Conservation (phyloP, 2,329 filamentous ascomycete species). For the Neoscytalidium dimidiatum region DNA sequence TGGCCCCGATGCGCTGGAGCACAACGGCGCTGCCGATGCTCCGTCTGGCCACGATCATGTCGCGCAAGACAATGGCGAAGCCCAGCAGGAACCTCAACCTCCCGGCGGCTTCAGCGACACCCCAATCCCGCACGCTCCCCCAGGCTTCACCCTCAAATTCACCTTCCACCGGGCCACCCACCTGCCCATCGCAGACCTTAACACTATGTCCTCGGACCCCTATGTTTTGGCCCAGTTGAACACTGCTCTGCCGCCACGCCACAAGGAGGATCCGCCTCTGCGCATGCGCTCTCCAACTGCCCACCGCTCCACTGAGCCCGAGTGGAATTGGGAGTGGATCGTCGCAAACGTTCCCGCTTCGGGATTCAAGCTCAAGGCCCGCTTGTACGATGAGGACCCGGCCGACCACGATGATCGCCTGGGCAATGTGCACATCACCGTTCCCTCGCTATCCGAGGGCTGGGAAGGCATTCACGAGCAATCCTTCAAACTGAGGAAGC, state of each 20-base stretch:
- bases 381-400: conserved; percentile 87
- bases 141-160: conserved; percentile 83
- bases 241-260: conserved; percentile 68
- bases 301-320: conserved; percentile 69
- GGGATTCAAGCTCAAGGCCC: conserved; percentile 82
- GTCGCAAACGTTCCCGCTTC: conserved; percentile 81
- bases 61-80: neutral
- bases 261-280: conserved; percentile 83
- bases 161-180: conserved; percentile 80
- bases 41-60: neutral
- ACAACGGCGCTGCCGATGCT: conserved; percentile 1
- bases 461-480: conserved; percentile 70
- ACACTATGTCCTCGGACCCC: conserved; percentile 77
- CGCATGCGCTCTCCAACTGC: conserved; percentile 75
- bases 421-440: conserved; percentile 77
- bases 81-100: conserved; percentile 55
- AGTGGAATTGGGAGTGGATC: conserved; percentile 84
- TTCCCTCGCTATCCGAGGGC: conserved; percentile 59
- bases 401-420: conserved; percentile 84
- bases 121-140: conserved; percentile 71
- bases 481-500: conserved; percentile 75
- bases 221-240: conserved; percentile 77
- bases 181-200: conserved; percentile 79
- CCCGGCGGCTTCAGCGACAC: conserved; percentile 80
- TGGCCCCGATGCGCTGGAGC: neutral